Base-by-base conservation (phyloP, 495 filamentous ascomycete genomes). In the Patellaria atrata region DNA sequence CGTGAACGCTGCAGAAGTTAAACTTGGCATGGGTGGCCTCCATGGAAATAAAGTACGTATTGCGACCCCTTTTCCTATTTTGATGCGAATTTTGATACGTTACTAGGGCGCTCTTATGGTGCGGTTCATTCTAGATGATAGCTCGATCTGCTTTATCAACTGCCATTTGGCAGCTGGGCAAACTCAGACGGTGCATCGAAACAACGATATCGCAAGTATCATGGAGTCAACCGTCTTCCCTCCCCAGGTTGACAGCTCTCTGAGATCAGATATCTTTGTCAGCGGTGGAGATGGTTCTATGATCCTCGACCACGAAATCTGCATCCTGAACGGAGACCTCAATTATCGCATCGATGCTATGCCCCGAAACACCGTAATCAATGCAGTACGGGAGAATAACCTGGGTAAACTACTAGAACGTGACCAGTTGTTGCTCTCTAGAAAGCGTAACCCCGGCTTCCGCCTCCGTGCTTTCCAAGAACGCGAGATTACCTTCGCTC, bases 311-410 rank as follows among this genome's bases (percentile, higher is more conserved):
- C 87, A 97, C 47, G 89, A 97, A 55, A 77, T 96, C 13, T 97
- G 89, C 50, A 75, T 97, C 32, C 58, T 94, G 13, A 94, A 96
- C 51, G 89, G 89, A 12, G 89, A 97, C 51, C 71, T 97, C 27
- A 97, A 97, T 55, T 97, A 97, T 58, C 85, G 89, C 25, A 96
- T 97, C 48, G 89, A 97, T 55, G 77, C 84, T n/a, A 93, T 94
- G 67, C 76, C 79, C 13, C 79, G 89, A 7, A 80, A 94, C 48
- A 79, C 80, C 5, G 85, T 96, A 22, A 79, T 97, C 32, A 75
- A 75, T 35, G 82, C 79, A 0, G 65, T 94, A 33, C 77, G 76
- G 26, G 60, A 72, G 29, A 75, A 76, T 41, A 92, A 94, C 45
- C 66, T 96, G 3, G 41, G 58, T n/a, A 89, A 93, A 53, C 69